These are phyloP conservation scores for Lentinula detonsa DNA, from an alignment of 768 basidiomycete species.

Conservation along the genomic window DNA sequence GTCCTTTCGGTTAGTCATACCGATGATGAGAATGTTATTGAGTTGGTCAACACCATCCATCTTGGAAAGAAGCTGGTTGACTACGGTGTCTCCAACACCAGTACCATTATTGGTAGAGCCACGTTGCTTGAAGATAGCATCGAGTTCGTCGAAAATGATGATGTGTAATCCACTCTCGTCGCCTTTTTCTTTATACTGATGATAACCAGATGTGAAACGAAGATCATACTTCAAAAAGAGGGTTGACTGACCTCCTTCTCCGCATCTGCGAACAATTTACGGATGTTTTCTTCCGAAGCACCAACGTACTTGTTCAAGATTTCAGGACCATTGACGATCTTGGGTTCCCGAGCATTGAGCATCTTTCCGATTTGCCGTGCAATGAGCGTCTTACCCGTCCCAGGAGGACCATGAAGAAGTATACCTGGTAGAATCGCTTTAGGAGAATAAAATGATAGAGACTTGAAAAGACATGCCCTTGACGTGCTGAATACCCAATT, in stretches of 20 bases:
- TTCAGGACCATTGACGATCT: conserved; percentile 97
- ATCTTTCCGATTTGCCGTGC: conserved; percentile 99
- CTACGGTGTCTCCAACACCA: conserved; percentile 97
- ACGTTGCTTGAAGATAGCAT: conserved; percentile 98
- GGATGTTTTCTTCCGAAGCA: conserved; percentile 94
- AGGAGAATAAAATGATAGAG: background rate
- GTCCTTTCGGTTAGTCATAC: conserved; percentile 97
- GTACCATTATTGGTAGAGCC: conserved; percentile 88
- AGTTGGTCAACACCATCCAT: conserved; percentile 99
- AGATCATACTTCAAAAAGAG: background rate
- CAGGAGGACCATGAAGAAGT: conserved; percentile 91
- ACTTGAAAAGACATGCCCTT: conserved; percentile 56
- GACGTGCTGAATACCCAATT: conserved; percentile 96
- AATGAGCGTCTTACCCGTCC: conserved; percentile 97
- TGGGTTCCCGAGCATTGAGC: conserved; percentile 96
- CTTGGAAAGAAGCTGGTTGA: conserved; percentile 97
- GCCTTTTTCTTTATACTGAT: conserved; percentile 91
- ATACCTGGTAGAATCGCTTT: conserved; percentile 53
- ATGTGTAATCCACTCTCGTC: conserved; percentile 97
- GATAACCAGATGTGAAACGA: background rate
- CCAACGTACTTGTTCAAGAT: conserved; percentile 97
- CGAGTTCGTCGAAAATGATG: conserved; percentile 98
- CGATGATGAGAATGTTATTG: conserved; percentile 98
- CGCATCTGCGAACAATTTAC: conserved; percentile 96
- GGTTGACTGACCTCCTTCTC: conserved; percentile 77